phyloP scores from a whole-genome alignment of 148 eudicot genomes.

The Cornus florida region DNA sequence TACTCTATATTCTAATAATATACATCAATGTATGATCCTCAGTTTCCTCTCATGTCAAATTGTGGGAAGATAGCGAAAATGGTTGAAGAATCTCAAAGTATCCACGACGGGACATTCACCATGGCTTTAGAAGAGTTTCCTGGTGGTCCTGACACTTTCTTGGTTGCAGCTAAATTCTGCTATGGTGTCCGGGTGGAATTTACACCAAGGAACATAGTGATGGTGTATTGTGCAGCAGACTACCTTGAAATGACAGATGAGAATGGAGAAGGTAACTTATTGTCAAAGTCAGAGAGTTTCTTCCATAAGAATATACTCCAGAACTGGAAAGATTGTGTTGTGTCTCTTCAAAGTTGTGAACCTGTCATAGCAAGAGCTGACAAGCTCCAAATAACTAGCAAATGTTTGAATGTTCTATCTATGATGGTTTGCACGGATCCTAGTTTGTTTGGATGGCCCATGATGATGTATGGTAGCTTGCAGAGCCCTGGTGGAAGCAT shows the following conservation, averaged over 20 bases:
- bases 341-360: slow-evolving; percentile 78
- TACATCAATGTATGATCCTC: slow-evolving; percentile 19
- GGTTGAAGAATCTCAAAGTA: slow-evolving; percentile 39
- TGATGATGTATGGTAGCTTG: slow-evolving; percentile 93
- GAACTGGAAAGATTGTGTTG: slow-evolving; percentile 85
- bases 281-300: slow-evolving; percentile 54
- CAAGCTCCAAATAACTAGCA: slow-evolving; percentile 52
- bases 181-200: slow-evolving; percentile 65
- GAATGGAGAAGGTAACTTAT: slow-evolving; percentile 78
- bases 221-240: slow-evolving; percentile 73
- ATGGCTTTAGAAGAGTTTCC: slow-evolving; percentile 65
- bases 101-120: slow-evolving; percentile 22
- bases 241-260: slow-evolving; percentile 85
- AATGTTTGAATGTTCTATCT: slow-evolving; percentile 66
- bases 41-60: slow-evolving; percentile 92
- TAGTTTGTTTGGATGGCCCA: slow-evolving; percentile 97
- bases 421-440: slow-evolving; percentile 94
- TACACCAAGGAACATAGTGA: slow-evolving; percentile 65
- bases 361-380: slow-evolving; percentile 53
- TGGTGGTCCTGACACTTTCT: slow-evolving; percentile 72
- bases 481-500: slow-evolving; percentile 99
- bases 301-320: slow-evolving; percentile 67
- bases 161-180: slow-evolving; percentile 72
- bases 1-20: neutral
- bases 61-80: slow-evolving; percentile 68